These are phyloP conservation scores for Solanum virginianum DNA, from an alignment of 257 asterid genomes.

Conservation along the genomic window DNA sequence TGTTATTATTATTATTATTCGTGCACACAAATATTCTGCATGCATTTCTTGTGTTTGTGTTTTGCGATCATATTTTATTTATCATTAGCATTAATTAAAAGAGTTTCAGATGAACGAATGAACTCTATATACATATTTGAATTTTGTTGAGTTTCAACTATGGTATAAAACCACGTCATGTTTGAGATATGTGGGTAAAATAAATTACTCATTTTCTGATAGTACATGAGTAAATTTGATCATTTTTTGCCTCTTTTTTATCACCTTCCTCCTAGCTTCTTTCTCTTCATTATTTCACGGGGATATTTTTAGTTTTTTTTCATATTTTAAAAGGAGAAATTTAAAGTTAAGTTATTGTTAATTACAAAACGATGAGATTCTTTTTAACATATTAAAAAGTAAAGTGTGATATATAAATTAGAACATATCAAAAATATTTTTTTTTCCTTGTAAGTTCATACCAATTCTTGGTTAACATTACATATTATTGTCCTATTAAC, in stretches of 20 bases:
- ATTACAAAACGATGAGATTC: too few species aligned
- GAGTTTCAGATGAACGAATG: not conserved
- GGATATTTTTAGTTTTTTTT: not conserved
- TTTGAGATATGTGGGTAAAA: not conserved
- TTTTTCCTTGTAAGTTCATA: not conserved
- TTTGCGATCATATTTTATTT: not conserved
- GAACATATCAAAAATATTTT: too few species aligned
- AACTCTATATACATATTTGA: not conserved
- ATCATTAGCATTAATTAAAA: not conserved
- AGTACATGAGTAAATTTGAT: not conserved
- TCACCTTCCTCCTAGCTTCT: not conserved
- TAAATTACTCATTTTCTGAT: not conserved
- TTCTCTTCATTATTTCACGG: not conserved
- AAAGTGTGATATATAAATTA: too few species aligned
- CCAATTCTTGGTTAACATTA: not conserved
- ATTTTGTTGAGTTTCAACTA: not conserved
- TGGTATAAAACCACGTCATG: not conserved
- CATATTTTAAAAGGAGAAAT: too few species aligned
- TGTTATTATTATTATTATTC: too few species aligned
- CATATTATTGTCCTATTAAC: too few species aligned
- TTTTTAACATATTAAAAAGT: too few species aligned
- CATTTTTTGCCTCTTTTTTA: not conserved
- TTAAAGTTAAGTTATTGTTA: too few species aligned
- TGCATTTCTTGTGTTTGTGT: not conserved
- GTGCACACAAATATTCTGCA: not conserved